These are phyloP conservation scores for Ascocoryne sarcoides DNA, from an alignment of 2,329 filamentous ascomycete genomes.

Conservation along the genomic window DNA sequence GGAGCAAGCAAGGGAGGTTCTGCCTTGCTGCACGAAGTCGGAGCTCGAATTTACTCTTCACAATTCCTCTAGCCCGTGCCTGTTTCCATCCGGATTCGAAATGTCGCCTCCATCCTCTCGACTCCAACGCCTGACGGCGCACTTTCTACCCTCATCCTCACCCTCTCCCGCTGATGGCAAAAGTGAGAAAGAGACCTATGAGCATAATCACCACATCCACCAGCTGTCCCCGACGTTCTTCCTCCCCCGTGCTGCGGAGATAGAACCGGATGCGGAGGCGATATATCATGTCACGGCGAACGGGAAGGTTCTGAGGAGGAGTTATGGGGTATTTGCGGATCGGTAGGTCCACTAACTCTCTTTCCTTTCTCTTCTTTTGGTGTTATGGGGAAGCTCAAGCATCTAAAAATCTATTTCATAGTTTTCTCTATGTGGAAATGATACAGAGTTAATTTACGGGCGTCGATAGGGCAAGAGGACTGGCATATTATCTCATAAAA, in stretches of 20 bases:
- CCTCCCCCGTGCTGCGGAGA: conserved; percentile 72
- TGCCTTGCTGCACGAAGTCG: too few relatives aligned
- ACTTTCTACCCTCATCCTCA: conserved; percentile 35
- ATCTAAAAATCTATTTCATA: too few relatives aligned
- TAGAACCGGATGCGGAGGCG: conserved; percentile 78
- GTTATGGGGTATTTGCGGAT: conserved; percentile 75
- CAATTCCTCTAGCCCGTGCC: too few relatives aligned
- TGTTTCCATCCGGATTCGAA: too few relatives aligned
- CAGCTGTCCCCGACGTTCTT: conserved; percentile 82
- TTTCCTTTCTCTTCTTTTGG: too few relatives aligned
- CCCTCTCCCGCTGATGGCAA: conserved; percentile 4
- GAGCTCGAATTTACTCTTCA: too few relatives aligned
- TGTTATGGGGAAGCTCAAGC: too few relatives aligned
- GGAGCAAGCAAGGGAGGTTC: too few relatives aligned
- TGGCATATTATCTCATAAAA: conserved; percentile 80
- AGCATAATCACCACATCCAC: conserved; percentile 49
- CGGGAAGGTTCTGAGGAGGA: conserved; percentile 61
- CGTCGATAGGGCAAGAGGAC: conserved; percentile 74
- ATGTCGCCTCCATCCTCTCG: conserved; percentile 60
- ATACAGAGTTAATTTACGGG: too few relatives aligned
- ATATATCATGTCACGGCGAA: conserved; percentile 81
- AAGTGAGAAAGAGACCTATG: conserved; percentile 9
- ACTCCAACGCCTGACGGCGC: conserved; percentile 49
- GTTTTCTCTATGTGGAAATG: too few relatives aligned
- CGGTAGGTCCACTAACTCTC: too few relatives aligned